Base-by-base conservation (phyloP, 441 rosid species). In the Populus hybrid region DNA sequence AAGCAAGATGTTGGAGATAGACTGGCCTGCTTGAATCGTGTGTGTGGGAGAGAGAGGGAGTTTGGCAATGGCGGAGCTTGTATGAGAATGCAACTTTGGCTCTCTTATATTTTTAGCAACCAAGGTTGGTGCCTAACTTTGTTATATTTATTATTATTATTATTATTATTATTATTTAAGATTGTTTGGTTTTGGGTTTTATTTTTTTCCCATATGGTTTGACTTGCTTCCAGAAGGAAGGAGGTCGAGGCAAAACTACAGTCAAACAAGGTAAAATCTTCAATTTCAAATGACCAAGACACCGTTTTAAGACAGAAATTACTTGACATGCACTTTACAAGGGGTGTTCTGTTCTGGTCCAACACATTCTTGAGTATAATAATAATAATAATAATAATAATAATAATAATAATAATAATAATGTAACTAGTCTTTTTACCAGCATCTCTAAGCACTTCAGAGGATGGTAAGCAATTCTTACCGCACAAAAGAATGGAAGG, bases 401-500 rank as follows among this genome's bases (percentile, higher is more conserved):
- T n/a, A n/a, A n/a, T n/a, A n/a, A 35, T 35, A 35, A 36, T 36
- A 36, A 33, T 7, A 36, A 40, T 9, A 38, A 38, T 2, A 38
- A 38, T 38, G 14, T 40, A 40, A 40, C 12, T 10, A 2, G 4
- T 40, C 3, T 36, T 38, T 45, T 56, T 50, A 33, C 21, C 50
- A n/a, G 38, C 21, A 31, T 67, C 7, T 24, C 26, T 38, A 16
- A 42, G 23, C 56, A 35, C 11, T 42, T 33, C 18, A 9, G n/a
- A 35, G 71, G 66, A 14, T 3, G 1, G 7, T 11, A 77, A 71
- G 69, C 71, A 74, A 85, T 76, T 24, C 90, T 88, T 88, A 31
- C 76, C 68, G 53, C 21, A 74, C 72, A 89, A 33, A 33, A 89
- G 93, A 2, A 72, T 82, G 93, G 92, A 87, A 84, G 94, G 89